Percentiles rank a stretch among this genome's conserved stretches.
Conservation (phyloP, 768 basidiomycete genomes). For the Auricularia sp. region DNA sequence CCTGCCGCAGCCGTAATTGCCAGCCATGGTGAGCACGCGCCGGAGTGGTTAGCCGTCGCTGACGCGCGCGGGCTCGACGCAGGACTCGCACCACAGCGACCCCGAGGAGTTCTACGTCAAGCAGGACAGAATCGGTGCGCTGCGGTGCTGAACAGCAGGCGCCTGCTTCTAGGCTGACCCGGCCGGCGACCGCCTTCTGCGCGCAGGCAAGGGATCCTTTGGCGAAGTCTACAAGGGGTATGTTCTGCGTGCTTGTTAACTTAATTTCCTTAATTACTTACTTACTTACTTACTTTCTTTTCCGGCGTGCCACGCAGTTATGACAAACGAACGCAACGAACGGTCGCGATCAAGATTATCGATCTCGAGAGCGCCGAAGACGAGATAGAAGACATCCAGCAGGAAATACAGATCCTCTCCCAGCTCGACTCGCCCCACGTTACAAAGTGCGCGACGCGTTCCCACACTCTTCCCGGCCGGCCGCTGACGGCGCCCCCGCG, state of each 20-base stretch:
- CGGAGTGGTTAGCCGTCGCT: background rate
- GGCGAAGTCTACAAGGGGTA: constrained; percentile 99
- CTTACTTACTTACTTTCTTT: constrained; percentile 1
- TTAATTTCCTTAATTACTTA: background rate
- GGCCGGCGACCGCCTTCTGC: background rate
- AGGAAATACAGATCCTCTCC: constrained; percentile 96
- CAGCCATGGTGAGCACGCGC: background rate
- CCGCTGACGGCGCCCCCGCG: constrained; percentile 12
- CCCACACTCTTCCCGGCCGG: constrained; percentile 12
- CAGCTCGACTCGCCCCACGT: constrained; percentile 94
- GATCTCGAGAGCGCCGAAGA: constrained; percentile 98
- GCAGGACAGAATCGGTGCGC: constrained; percentile 88
- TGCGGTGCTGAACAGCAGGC: constrained; percentile 1
- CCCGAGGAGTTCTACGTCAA: constrained; percentile 96
- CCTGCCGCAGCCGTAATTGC: background rate
- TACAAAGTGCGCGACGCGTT: constrained; percentile 62
- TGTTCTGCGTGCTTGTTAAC: constrained; percentile 14
- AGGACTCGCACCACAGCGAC: constrained; percentile 71
- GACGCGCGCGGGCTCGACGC: background rate
- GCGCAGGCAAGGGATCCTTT: constrained; percentile 90
- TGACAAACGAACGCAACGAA: constrained; percentile 90
- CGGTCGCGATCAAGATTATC: constrained; percentile 99
- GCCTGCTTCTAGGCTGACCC: background rate
- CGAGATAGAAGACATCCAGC: constrained; percentile 98
- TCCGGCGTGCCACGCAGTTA: constrained; percentile 42